Conservation (phyloP, 495 filamentous ascomycete species). For the Poronia punctata region DNA sequence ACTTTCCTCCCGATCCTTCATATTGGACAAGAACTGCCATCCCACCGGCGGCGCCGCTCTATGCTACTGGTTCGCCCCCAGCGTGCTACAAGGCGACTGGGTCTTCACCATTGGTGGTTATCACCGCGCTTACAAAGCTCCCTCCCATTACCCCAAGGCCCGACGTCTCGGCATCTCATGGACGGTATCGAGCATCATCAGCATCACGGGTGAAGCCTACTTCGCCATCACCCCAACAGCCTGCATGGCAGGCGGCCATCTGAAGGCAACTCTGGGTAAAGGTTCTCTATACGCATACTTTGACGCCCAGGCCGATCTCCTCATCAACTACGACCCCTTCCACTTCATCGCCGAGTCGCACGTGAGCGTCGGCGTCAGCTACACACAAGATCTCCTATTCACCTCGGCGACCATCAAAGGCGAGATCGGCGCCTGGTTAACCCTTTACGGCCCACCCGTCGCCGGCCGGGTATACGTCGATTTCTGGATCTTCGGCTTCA, state of each 20-base stretch:
- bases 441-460: slow-evolving; percentile 34
- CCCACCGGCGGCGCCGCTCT: slow-evolving; percentile 42
- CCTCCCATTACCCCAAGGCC: slow-evolving; percentile 37
- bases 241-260: slow-evolving; percentile 41
- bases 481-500: slow-evolving; percentile 38
- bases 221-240: slow-evolving; percentile 48
- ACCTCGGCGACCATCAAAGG: slow-evolving; percentile 25
- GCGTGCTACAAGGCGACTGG: slow-evolving; percentile 39
- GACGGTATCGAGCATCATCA: slow-evolving; percentile 22
- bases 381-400: slow-evolving; percentile 32
- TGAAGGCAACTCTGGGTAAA: slow-evolving; percentile 22
- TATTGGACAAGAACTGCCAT: slow-evolving; percentile 36
- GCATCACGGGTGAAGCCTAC: slow-evolving; percentile 38
- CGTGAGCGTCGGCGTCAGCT: slow-evolving; percentile 33
- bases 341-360: slow-evolving; percentile 32
- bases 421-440: slow-evolving; percentile 31
- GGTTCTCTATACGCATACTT: slow-evolving; percentile 36
- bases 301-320: slow-evolving; percentile 38
- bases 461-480: slow-evolving; percentile 34
- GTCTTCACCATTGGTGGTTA: slow-evolving; percentile 50
- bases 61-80: slow-evolving; percentile 39
- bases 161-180: slow-evolving; percentile 39
- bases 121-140: slow-evolving; percentile 33
- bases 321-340: slow-evolving; percentile 48
- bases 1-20: slow-evolving; percentile 33